Percentiles rank a stretch among this genome's conserved stretches.
These are phyloP conservation scores for Anastatica hierochuntica DNA, from an alignment of 345 rosid genomes.

Conservation along the genomic window DNA sequence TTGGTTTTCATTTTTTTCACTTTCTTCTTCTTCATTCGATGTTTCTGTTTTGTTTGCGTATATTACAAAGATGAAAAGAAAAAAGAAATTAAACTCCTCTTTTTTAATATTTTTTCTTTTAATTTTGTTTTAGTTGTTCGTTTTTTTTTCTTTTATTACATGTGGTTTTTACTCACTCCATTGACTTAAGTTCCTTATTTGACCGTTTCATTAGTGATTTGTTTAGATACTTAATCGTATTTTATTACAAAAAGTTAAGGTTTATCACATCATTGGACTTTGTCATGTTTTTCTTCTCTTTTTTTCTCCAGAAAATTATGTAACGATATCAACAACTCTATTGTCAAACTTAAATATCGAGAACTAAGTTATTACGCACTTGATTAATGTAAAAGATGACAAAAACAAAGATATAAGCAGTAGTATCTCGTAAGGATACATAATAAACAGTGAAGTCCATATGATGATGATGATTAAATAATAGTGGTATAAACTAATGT, in stretches of 20 bases:
- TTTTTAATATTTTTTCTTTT: slow-evolving; percentile 3
- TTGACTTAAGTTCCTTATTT: no score
- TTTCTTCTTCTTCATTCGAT: neutral
- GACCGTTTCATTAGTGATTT: slow-evolving; percentile 13
- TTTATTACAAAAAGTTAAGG: neutral
- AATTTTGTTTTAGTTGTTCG: neutral
- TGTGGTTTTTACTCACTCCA: no score
- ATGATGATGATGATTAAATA: neutral
- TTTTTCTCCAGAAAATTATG: neutral
- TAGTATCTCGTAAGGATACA: neutral
- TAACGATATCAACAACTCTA: neutral
- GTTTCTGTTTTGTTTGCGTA: no score
- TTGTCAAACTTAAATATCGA: neutral
- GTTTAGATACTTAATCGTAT: neutral
- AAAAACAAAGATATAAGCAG: neutral
- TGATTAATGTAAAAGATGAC: neutral
- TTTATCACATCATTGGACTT: slow-evolving; percentile 7
- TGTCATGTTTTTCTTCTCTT: neutral
- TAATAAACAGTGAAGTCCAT: neutral
- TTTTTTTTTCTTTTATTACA: no score
- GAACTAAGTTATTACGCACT: neutral
- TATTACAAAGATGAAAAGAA: no score
- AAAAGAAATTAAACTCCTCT: no score
- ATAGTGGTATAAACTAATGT: neutral
- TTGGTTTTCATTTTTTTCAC: no score